Conservation (phyloP, 805 yeast species). For the Lipomyces spencermartinsiae region DNA sequence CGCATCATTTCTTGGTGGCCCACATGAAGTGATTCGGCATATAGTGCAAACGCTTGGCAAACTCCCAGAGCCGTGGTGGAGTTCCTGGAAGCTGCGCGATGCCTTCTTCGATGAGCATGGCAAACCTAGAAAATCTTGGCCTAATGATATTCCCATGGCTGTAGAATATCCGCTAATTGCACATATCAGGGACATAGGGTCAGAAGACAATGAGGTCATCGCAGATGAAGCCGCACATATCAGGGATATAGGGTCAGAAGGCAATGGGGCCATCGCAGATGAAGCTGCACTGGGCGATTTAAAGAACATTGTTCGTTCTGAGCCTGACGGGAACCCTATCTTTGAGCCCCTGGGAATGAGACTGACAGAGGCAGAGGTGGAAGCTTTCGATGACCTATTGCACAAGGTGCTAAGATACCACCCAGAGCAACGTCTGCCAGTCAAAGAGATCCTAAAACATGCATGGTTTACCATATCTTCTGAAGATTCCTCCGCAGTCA, state of each 20-base stretch:
- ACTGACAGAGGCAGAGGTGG: neutral
- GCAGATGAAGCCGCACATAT: too few relatives aligned
- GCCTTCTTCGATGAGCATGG: neutral
- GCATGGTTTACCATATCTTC: neutral
- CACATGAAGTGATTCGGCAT: neutral
- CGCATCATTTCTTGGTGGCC: neutral
- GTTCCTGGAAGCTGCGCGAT: neutral
- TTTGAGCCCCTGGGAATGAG: neutral
- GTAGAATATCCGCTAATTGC: neutral
- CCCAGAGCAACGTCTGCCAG: neutral
- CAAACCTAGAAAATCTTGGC: neutral
- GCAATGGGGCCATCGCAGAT: neutral
- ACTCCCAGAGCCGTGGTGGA: conserved; percentile 11
- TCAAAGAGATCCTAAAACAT: neutral
- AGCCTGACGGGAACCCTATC: neutral
- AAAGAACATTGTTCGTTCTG: neutral
- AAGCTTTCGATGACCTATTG: neutral
- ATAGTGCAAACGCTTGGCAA: neutral
- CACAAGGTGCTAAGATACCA: neutral
- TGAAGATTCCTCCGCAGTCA: too few relatives aligned
- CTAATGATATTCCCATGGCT: neutral
- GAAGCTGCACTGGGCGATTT: neutral
- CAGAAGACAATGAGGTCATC: too few relatives aligned
- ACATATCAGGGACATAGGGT: neutral
- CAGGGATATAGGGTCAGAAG: neutral